Conservation (phyloP, 2,329 filamentous ascomycete species). For the Calonectria pteridis region DNA sequence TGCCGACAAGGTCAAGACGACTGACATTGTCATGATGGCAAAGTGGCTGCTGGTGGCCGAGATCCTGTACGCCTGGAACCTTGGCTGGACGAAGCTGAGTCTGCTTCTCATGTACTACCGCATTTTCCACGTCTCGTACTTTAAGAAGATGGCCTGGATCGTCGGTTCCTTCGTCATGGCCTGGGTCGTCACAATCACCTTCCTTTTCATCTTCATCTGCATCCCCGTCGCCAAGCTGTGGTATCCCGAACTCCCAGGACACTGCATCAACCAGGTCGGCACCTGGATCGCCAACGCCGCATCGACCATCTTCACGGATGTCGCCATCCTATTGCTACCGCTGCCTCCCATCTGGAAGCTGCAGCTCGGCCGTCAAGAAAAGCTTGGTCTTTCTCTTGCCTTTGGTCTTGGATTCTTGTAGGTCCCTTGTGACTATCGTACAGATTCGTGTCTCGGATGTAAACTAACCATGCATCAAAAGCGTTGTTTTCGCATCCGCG, state of each 20-base stretch:
- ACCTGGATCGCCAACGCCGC: slow-evolving; percentile 64
- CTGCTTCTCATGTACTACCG: slow-evolving; percentile 66
- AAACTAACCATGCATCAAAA: slow-evolving; percentile 32
- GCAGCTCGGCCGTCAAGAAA: slow-evolving; percentile 55
- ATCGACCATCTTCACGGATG: slow-evolving; percentile 60
- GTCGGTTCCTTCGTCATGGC: slow-evolving; percentile 58
- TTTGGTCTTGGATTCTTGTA: slow-evolving; percentile 61
- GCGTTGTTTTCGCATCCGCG: slow-evolving; percentile 61
- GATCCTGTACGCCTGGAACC: slow-evolving; percentile 61
- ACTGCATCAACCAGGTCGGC: slow-evolving; percentile 62
- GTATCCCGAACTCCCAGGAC: slow-evolving; percentile 58
- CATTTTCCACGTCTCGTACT: slow-evolving; percentile 60
- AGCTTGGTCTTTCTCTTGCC: slow-evolving; percentile 57
- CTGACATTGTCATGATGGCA: slow-evolving; percentile 57
- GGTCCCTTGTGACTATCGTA: slow-evolving; percentile 24
- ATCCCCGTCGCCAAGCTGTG: slow-evolving; percentile 63
- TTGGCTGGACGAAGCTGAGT: slow-evolving; percentile 63
- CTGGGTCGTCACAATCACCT: slow-evolving; percentile 62
- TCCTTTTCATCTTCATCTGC: slow-evolving; percentile 66
- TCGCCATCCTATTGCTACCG: slow-evolving; percentile 59
- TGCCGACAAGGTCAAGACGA: slow-evolving; percentile 52
- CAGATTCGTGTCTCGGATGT: not conserved
- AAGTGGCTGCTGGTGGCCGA: slow-evolving; percentile 63
- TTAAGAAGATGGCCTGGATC: slow-evolving; percentile 56
- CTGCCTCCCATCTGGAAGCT: slow-evolving; percentile 60